Percentiles rank a stretch among this genome's conserved stretches.
Evolutionary conservation across 306 rosid species (phyloP).

Genomic region (Psophocarpus tetragonolobus): DNA sequence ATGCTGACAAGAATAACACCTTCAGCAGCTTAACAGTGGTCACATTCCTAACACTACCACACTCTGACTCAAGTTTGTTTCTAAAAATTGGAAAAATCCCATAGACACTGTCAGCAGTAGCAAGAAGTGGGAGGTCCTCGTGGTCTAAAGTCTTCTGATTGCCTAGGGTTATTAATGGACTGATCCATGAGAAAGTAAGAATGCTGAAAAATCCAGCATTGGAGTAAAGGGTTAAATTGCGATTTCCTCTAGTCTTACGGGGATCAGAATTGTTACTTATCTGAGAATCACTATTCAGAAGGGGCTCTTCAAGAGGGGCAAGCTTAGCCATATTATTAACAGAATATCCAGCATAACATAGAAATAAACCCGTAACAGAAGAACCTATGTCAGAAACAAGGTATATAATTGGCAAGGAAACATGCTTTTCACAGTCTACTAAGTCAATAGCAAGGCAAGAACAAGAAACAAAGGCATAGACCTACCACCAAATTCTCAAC

Average conservation of each 20-base stretch:
- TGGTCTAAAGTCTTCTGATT: constrained; percentile 64
- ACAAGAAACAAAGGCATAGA: constrained; percentile 47
- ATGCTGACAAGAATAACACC: constrained; percentile 52
- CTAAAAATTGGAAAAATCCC: constrained; percentile 51
- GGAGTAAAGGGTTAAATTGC: constrained; percentile 47
- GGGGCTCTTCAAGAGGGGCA: constrained; percentile 59
- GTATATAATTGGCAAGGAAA: constrained; percentile 40
- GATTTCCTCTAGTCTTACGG: constrained; percentile 38
- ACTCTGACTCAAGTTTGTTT: constrained; percentile 53
- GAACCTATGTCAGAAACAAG: constrained; percentile 51
- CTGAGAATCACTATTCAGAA: constrained; percentile 55
- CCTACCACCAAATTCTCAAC: constrained; percentile 60
- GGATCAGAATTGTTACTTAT: constrained; percentile 30
- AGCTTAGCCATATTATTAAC: constrained; percentile 38
- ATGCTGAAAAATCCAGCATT: constrained; percentile 71
- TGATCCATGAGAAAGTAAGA: constrained; percentile 80
- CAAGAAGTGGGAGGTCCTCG: constrained; percentile 81
- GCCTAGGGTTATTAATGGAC: constrained; percentile 63
- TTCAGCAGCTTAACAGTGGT: constrained; percentile 56
- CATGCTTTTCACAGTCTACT: constrained; percentile 34
- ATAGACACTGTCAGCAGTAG: constrained; percentile 47
- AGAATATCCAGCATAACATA: constrained; percentile 46
- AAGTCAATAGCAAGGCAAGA: constrained; percentile 51
- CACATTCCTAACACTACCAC: constrained; percentile 42
- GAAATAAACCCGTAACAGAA: constrained; percentile 46